Conservation (phyloP, 2,329 filamentous ascomycete species). For the Hortaea werneckii region DNA sequence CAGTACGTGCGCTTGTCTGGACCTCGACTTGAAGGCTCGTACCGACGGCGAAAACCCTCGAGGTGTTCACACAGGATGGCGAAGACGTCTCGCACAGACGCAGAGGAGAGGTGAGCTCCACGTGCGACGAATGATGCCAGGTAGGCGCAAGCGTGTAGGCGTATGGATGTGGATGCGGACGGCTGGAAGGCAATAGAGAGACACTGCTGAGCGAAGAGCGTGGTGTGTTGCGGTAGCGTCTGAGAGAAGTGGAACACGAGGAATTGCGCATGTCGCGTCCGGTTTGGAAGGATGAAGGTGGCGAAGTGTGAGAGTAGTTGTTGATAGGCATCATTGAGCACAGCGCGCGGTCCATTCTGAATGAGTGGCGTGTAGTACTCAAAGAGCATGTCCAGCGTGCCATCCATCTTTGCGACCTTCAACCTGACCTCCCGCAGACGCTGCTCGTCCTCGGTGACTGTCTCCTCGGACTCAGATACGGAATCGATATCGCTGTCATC, state of each 20-base stretch:
- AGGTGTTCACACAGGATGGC: conserved; percentile 68
- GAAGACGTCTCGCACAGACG: conserved; percentile 74
- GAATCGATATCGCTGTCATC: conserved; percentile 61
- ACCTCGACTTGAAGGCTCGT: conserved; percentile 65
- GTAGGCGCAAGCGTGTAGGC: conserved; percentile 82
- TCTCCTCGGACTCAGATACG: conserved; percentile 52
- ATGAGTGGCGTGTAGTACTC: conserved; percentile 69
- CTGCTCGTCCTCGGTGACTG: conserved; percentile 45
- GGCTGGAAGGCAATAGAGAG: conserved; percentile 71
- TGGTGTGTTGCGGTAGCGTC: conserved; percentile 63
- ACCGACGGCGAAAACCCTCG: conserved; percentile 59
- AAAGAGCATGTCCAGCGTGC: conserved; percentile 80
- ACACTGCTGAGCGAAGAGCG: conserved; percentile 74
- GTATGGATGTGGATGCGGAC: conserved; percentile 64
- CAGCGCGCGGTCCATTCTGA: conserved; percentile 54
- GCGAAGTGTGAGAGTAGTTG: conserved; percentile 77
- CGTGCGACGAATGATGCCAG: conserved; percentile 89
- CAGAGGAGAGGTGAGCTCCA: conserved; percentile 67
- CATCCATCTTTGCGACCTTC: conserved; percentile 84
- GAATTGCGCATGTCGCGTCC: conserved; percentile 89
- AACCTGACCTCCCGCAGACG: conserved; percentile 64
- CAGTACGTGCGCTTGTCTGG: conserved; percentile 78
- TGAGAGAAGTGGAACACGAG: conserved; percentile 94
- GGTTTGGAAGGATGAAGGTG: conserved; percentile 78
- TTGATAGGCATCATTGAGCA: conserved; percentile 63